phyloP scores from a whole-genome alignment of 805 yeast genomes.

The Pichia californica region DNA sequence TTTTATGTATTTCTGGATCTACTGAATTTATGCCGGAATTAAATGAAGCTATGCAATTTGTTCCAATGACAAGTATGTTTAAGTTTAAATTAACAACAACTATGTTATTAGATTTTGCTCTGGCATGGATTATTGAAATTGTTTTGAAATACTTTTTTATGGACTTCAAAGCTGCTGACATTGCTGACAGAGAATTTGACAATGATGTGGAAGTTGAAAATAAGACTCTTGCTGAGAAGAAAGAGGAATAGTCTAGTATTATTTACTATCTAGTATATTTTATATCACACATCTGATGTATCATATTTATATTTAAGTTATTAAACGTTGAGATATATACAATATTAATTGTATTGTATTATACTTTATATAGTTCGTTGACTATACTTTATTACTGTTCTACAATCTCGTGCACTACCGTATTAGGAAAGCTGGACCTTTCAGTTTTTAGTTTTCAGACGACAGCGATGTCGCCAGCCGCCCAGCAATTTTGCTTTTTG shows the following conservation, averaged over 20 bases:
- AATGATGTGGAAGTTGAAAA: slow-evolving; percentile 14
- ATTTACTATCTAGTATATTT: too few species aligned
- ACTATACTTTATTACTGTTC: too few species aligned
- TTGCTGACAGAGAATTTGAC: slow-evolving; percentile 44
- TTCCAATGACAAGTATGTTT: slow-evolving; percentile 71
- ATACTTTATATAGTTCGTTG: too few species aligned
- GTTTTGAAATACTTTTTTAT: slow-evolving; percentile 78
- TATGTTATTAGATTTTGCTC: slow-evolving; percentile 68
- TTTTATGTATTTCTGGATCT: slow-evolving; percentile 81
- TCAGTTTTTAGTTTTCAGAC: too few species aligned
- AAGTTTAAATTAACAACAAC: slow-evolving; percentile 69
- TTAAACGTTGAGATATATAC: too few species aligned
- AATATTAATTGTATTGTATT: too few species aligned
- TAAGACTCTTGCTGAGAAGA: slow-evolving; percentile 8
- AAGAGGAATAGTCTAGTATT: neutral
- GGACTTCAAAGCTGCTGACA: slow-evolving; percentile 90
- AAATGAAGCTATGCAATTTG: slow-evolving; percentile 87
- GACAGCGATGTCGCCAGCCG: too few species aligned
- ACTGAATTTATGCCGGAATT: slow-evolving; percentile 93
- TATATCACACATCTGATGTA: too few species aligned
- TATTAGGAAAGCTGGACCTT: too few species aligned
- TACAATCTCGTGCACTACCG: too few species aligned
- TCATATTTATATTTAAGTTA: too few species aligned
- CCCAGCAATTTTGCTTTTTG: too few species aligned
- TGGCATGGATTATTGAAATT: slow-evolving; percentile 71